Percentiles rank a stretch among this genome's conserved stretches.
Evolutionary conservation across 2,329 filamentous ascomycete species (phyloP).

Genomic region (Aspergillus melleus): DNA sequence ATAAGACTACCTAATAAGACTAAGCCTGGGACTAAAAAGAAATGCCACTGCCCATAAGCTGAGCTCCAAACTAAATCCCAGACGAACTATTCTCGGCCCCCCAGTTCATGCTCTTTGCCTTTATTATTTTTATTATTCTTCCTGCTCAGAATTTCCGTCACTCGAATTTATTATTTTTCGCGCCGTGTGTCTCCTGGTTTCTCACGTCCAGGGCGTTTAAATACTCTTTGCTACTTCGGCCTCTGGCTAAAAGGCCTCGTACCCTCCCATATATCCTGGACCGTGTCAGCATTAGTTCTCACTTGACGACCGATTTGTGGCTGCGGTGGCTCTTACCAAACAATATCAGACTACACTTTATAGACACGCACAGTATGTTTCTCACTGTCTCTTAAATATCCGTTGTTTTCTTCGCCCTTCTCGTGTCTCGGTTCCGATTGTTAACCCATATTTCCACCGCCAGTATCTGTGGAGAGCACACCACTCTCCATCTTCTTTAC

Average conservation of each 20-base stretch:
- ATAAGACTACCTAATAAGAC: slow-evolving; percentile 7
- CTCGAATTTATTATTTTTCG: background rate
- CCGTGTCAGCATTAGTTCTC: background rate
- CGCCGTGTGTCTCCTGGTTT: background rate
- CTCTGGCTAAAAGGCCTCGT: background rate
- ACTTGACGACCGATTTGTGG: background rate
- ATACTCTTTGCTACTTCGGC: slow-evolving; percentile 7
- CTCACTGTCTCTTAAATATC: background rate
- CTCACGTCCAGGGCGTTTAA: slow-evolving; percentile 8
- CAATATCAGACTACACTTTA: background rate
- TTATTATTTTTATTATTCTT: slow-evolving; percentile 1
- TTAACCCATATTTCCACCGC: background rate
- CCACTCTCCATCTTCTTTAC: background rate
- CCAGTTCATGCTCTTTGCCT: slow-evolving; percentile 2
- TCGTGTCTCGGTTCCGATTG: background rate
- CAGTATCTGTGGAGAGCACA: background rate
- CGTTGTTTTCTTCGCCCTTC: background rate
- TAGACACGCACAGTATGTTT: background rate
- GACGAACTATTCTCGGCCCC: slow-evolving; percentile 8
- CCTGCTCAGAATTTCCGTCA: background rate
- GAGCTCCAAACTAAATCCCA: slow-evolving; percentile 4
- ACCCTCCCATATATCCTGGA: background rate
- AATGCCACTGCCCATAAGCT: slow-evolving; percentile 9
- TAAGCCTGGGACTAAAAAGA: slow-evolving; percentile 1
- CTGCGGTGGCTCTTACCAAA: background rate